Conservation (phyloP, 306 rosid species). For the Prunus fruticosa region DNA sequence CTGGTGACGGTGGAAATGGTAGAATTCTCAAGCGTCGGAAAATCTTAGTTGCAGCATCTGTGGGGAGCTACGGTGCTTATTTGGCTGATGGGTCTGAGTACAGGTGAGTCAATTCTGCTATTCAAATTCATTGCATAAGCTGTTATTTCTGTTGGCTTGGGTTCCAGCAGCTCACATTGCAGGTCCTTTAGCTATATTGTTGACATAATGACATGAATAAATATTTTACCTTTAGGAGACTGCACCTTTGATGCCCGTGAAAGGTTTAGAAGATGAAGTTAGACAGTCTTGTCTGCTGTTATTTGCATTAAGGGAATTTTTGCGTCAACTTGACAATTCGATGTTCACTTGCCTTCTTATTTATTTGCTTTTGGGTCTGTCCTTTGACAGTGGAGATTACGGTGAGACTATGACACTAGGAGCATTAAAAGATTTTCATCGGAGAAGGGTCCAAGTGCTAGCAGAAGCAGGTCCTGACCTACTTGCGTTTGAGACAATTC, state of each 20-base stretch:
- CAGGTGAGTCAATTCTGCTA: constrained; percentile 19
- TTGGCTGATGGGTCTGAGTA: constrained; percentile 60
- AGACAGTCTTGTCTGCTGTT: constrained; percentile 5
- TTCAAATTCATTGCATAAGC: constrained; percentile 4
- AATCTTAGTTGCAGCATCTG: constrained; percentile 83
- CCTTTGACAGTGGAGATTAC: constrained; percentile 60
- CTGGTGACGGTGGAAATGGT: constrained; percentile 36
- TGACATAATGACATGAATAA: background rate
- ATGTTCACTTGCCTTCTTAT: background rate
- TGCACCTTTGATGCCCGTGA: background rate
- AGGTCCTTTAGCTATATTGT: background rate
- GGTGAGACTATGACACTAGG: constrained; percentile 67
- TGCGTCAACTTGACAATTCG: background rate
- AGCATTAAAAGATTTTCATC: constrained; percentile 70
- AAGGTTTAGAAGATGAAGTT: background rate
- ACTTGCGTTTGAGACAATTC: constrained; percentile 91
- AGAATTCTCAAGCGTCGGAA: constrained; percentile 41
- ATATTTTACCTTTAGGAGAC: background rate
- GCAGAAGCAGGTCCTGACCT: constrained; percentile 73
- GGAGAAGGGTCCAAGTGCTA: constrained; percentile 77
- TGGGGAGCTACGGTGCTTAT: constrained; percentile 95
- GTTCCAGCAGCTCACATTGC: background rate
- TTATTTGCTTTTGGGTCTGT: constrained; percentile 11
- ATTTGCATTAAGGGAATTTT: background rate
- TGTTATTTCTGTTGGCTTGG: background rate